Conservation (phyloP, 2,329 filamentous ascomycete genomes). For the Cytospora chrysosperma region DNA sequence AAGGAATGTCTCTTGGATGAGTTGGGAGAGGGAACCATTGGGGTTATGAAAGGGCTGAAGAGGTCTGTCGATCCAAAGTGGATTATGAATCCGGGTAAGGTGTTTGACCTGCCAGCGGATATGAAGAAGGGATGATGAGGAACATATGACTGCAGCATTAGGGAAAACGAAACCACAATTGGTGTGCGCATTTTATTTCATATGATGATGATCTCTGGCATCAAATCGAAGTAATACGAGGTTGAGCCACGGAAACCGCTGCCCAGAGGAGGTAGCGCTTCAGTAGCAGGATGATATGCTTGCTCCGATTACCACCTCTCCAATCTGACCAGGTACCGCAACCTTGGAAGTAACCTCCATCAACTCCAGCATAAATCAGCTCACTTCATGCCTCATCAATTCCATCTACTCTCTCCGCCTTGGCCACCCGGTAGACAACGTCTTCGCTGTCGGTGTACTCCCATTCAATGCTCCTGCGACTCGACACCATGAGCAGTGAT, state of each 20-base stretch:
- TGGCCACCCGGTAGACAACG: neutral
- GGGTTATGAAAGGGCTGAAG: constrained; percentile 65
- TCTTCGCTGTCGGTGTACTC: neutral
- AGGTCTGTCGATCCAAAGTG: constrained; percentile 58
- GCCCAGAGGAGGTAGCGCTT: too few relatives aligned
- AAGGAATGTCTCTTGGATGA: constrained; percentile 53
- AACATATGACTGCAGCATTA: too few relatives aligned
- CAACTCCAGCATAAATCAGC: too few relatives aligned
- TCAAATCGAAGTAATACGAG: neutral
- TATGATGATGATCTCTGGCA: neutral
- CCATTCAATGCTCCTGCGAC: neutral
- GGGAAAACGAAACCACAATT: too few relatives aligned
- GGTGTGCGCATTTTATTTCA: neutral
- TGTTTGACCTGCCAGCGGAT: constrained; percentile 31
- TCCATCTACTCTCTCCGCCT: neutral
- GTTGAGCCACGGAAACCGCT: too few relatives aligned
- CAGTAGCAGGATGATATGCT: too few relatives aligned
- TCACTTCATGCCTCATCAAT: too few relatives aligned
- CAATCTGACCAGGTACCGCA: too few relatives aligned
- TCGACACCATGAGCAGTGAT: neutral
- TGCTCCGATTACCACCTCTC: too few relatives aligned
- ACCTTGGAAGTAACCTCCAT: too few relatives aligned
- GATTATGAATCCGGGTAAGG: constrained; percentile 47
- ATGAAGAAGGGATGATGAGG: neutral
- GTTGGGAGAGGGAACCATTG: constrained; percentile 58